These are phyloP conservation scores for Alternaria hordeiaustralica DNA, from an alignment of 2,329 filamentous ascomycete genomes.

Conservation along the genomic window DNA sequence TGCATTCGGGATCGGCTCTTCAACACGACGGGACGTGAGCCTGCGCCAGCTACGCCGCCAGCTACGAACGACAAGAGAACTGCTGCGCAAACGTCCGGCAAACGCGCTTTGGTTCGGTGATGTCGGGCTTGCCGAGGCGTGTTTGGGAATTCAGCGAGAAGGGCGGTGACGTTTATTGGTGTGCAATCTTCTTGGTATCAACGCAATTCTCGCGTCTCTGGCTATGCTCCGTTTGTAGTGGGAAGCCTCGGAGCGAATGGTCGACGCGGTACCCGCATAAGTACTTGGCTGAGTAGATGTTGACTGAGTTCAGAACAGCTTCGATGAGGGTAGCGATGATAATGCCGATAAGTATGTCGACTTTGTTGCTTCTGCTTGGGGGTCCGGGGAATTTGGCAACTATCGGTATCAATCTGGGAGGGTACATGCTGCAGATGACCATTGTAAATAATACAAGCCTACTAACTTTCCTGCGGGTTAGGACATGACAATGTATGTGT, in stretches of 20 bases:
- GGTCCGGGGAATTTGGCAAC: too few relatives aligned
- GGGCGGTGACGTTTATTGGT: neutral
- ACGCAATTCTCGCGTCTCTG: neutral
- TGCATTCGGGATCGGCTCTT: too few relatives aligned
- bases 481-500: too few relatives aligned
- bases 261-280: neutral
- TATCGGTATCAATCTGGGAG: too few relatives aligned
- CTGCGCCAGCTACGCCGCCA: conserved; percentile 90
- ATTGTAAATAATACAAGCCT: too few relatives aligned
- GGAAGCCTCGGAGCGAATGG: neutral
- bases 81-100: conserved; percentile 68
- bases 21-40: conserved; percentile 95
- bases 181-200: neutral
- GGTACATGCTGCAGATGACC: too few relatives aligned
- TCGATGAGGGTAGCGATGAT: neutral
- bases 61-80: conserved; percentile 91
- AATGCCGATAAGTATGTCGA: neutral
- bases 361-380: neutral
- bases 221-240: neutral
- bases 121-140: conserved; percentile 16
- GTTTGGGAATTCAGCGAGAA: too few relatives aligned
- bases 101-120: conserved; percentile 32
- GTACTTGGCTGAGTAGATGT: neutral
- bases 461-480: rapidly evolving
- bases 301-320: neutral